phyloP scores from a whole-genome alignment of 208 protist species.

The Trypanosoma rangeli region DNA sequence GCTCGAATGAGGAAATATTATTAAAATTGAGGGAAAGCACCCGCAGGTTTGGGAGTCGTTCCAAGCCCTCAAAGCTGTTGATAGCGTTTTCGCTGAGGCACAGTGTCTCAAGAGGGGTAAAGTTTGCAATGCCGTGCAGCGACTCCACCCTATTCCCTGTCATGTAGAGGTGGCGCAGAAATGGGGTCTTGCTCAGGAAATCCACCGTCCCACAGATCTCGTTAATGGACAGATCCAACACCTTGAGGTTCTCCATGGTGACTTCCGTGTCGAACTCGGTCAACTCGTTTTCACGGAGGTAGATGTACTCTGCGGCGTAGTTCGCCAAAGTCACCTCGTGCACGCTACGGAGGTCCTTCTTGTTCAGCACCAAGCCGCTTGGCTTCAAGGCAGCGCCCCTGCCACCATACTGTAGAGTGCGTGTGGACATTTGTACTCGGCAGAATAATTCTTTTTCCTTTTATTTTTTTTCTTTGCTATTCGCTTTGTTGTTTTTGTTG shows the following conservation, averaged over 20 bases:
- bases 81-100: constrained; percentile 92
- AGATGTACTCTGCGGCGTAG: constrained; percentile 87
- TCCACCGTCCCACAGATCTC: constrained; percentile 83
- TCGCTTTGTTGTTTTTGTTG: constrained; percentile 12
- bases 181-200: constrained; percentile 78
- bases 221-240: constrained; percentile 93
- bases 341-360: constrained; percentile 81
- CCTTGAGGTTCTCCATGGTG: constrained; percentile 82
- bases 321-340: constrained; percentile 73
- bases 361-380: constrained; percentile 76
- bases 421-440: constrained; percentile 19
- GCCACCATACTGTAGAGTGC: constrained; percentile 39
- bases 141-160: constrained; percentile 92
- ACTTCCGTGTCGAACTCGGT: constrained; percentile 79
- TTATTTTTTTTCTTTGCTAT: constrained; percentile 21
- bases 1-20: constrained; percentile 87
- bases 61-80: constrained; percentile 87
- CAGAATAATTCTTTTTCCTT: constrained; percentile 17
- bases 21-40: constrained; percentile 94
- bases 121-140: constrained; percentile 76
- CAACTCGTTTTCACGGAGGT: constrained; percentile 92
- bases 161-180: constrained; percentile 91
- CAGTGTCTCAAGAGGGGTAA: constrained; percentile 84
- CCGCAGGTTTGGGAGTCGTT: constrained; percentile 83
- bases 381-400: constrained; percentile 63